phyloP scores from a whole-genome alignment of 257 asterid species.

The Solanum dulcamara region DNA sequence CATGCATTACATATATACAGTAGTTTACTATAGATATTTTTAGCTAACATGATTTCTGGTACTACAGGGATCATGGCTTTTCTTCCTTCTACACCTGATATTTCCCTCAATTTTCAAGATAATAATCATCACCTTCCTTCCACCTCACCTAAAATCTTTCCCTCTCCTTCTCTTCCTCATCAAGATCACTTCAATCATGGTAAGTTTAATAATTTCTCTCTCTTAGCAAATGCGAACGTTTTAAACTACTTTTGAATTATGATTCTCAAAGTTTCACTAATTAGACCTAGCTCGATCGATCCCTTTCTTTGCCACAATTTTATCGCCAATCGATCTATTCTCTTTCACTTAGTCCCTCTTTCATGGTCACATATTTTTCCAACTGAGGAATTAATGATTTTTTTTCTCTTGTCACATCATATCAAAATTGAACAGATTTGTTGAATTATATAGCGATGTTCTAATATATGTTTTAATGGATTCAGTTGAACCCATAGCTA shows the following conservation, averaged over 20 bases:
- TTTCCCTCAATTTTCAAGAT: conserved; percentile 25
- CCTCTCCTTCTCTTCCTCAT: conserved; percentile 27
- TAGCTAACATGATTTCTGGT: conserved; percentile 10
- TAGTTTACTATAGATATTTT: not conserved
- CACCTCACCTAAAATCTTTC: conserved; percentile 1
- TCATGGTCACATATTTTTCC: not conserved
- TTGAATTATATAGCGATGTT: not conserved
- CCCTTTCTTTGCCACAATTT: not conserved
- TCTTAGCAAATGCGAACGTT: not conserved
- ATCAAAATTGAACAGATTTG: not conserved
- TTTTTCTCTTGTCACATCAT: not conserved
- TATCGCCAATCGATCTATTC: not conserved
- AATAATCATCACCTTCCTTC: conserved; percentile 12
- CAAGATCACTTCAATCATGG: conserved; percentile 40
- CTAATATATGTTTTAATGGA: not conserved
- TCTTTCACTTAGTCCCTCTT: not conserved
- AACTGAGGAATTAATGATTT: not conserved
- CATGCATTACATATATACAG: conserved; percentile 2
- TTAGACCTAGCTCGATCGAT: not conserved
- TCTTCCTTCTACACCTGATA: conserved; percentile 16
- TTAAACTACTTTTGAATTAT: not conserved
- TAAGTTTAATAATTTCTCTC: not conserved
- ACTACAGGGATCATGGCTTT: conserved; percentile 28
- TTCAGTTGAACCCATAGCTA: not conserved
- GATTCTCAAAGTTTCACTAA: not conserved